A percentile compares a stretch with the other conserved stretches of the same genome.
These are phyloP conservation scores for Potentilla sterilis DNA, from an alignment of 306 rosid genomes.

Conservation along the genomic window DNA sequence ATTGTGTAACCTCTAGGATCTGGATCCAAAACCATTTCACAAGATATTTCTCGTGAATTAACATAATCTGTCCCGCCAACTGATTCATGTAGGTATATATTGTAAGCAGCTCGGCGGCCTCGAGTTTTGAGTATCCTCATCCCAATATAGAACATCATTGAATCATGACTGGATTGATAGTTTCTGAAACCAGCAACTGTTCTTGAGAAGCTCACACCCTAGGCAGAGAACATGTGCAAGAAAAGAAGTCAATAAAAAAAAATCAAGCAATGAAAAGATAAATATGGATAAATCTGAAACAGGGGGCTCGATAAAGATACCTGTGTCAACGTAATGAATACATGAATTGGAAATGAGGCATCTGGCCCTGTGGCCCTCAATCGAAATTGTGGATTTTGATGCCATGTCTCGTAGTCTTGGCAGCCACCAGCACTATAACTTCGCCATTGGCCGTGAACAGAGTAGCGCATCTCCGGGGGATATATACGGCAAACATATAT, in stretches of 20 bases:
- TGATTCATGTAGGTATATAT: constrained; percentile 93
- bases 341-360: constrained; percentile 89
- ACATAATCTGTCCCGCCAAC: constrained; percentile 98
- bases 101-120: constrained; percentile 90
- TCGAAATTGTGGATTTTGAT: constrained; percentile 97
- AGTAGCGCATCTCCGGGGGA: constrained; percentile 93
- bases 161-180: constrained; percentile 97
- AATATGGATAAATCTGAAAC: neutral
- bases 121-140: constrained; percentile 99
- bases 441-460: constrained; percentile 97
- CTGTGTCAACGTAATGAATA: constrained; percentile 96
- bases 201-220: constrained; percentile 99
- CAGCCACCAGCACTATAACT: constrained; percentile 99
- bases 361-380: constrained; percentile 89
- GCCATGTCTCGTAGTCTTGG: constrained; percentile 98
- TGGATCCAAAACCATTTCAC: constrained; percentile 98
- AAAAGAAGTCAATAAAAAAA: constrained; percentile 14
- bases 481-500: constrained; percentile 94
- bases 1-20: constrained; percentile 98
- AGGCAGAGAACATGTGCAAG: constrained; percentile 21
- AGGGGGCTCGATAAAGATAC: constrained; percentile 33
- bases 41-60: constrained; percentile 96
- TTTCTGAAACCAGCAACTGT: constrained; percentile 95
- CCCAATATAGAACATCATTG: constrained; percentile 95
- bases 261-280: constrained; percentile 1